Percentiles rank a stretch among this genome's conserved stretches.
phyloP scores from a whole-genome alignment of 352 stramenopile genomes.

The Phytophthora pluvialis region DNA sequence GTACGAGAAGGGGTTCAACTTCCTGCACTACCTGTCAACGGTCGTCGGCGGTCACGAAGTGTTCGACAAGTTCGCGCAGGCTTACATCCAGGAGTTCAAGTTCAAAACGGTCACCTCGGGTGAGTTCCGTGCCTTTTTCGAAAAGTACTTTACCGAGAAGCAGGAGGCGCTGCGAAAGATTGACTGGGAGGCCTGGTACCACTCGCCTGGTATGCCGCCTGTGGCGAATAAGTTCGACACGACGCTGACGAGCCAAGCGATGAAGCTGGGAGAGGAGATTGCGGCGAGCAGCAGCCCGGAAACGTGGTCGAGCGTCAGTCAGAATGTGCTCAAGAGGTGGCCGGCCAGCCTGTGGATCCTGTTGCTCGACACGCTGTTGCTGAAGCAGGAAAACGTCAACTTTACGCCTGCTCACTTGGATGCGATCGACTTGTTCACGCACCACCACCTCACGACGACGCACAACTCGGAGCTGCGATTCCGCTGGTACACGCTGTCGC shows the following conservation, averaged over 20 bases:
- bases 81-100: constrained; percentile 92
- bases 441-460: constrained; percentile 52
- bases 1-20: constrained; percentile 96
- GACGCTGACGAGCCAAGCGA: constrained; percentile 64
- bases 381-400: constrained; percentile 39
- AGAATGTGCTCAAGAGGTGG: constrained; percentile 46
- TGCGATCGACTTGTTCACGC: constrained; percentile 62
- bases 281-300: constrained; percentile 25
- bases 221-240: constrained; percentile 90
- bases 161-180: constrained; percentile 60
- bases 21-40: constrained; percentile 81
- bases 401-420: constrained; percentile 52
- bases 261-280: constrained; percentile 51
- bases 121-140: constrained; percentile 79
- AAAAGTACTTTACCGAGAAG: constrained; percentile 75
- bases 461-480: constrained; percentile 77
- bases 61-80: constrained; percentile 90
- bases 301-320: constrained; percentile 40
- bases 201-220: constrained; percentile 89
- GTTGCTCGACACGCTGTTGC: constrained; percentile 62
- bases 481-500: constrained; percentile 68
- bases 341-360: constrained; percentile 62
- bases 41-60: constrained; percentile 55
- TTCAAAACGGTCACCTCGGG: constrained; percentile 88
- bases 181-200: constrained; percentile 95